Conservation (phyloP, 176 grass and related monocot species). For the Guadua angustifolia region DNA sequence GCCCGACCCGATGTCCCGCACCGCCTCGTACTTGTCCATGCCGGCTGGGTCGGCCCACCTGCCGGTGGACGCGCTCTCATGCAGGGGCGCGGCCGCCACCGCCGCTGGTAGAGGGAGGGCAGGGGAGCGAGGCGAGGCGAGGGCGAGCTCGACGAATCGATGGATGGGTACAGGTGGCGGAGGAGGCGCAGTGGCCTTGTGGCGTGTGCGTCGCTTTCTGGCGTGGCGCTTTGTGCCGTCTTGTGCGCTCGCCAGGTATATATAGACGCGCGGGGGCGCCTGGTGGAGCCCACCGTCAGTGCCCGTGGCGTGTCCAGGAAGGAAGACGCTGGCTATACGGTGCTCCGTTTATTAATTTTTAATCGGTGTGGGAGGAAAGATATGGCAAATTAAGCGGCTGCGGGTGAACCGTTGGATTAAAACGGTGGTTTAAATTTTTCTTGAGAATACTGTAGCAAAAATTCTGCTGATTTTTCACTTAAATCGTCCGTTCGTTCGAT, state of each 20-base stretch:
- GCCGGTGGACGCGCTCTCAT: neutral
- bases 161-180: conserved; percentile 35
- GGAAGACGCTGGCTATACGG: conserved; percentile 10
- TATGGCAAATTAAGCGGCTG: too few species aligned
- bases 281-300: neutral
- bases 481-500: too few species aligned
- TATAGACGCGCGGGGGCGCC: conserved; percentile 8
- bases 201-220: conserved; percentile 48
- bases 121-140: neutral
- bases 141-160: conserved; percentile 37
- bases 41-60: neutral
- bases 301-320: conserved; percentile 24
- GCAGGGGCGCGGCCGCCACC: neutral
- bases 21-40: conserved; percentile 90
- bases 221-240: conserved; percentile 22
- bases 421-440: too few species aligned
- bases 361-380: too few species aligned
- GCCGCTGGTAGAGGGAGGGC: neutral
- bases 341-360: neutral
- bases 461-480: too few species aligned
- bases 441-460: too few species aligned
- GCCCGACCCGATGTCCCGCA: conserved; percentile 82
- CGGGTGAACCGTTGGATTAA: too few species aligned
- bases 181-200: conserved; percentile 34
- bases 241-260: conserved; percentile 26